Evolutionary conservation across 345 rosid genomes (phyloP), one percentile per base, ranked within the genome.

Genomic region (Sisymbrium irio): DNA sequence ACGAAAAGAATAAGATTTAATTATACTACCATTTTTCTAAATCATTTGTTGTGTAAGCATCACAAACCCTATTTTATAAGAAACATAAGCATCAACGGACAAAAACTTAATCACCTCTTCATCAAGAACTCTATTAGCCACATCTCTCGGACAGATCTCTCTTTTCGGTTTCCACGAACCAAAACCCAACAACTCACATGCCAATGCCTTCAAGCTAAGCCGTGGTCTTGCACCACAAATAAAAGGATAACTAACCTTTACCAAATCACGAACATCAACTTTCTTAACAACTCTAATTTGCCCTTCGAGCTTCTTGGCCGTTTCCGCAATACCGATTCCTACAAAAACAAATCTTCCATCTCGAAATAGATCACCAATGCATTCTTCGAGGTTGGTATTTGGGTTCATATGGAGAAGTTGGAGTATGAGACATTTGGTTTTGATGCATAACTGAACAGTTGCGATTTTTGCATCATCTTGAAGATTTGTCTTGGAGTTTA

Each of bases 41-140:
- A 37, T 13, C 39, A 67, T 67, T n/a, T 37, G 18, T 27, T 20
- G 70, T 13, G 58, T 65, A 6, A 65, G 45, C 45, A 62, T 17
- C 56, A 32, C 45, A 73, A 15, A 64, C 47, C 56, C 71, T 22
- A 73, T 44, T 55, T 63, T 58, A 56, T 54, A 56, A 73, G 64
- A 54, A 44, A 73, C 77, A 28, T 64, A 73, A 64, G 77, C 77
- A 55, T 64, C 77, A 42, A 73, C 2, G 5, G 47, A 55, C 49
- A 73, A 73, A 33, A 42, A 44, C 71, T 44, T 73, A 56, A 73
- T 13, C 27, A 73, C 65, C 40, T 64, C 77, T 64, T 55, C 77
- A 45, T 55, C 77, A 64, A 64, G 77, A 63, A 64, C 65, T 56
- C 47, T 55, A 11, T 35, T 25, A 32, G 14, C 40, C 28, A 64